Conservation (phyloP, 2,329 filamentous ascomycete species). For the Colletotrichum falcatum region DNA sequence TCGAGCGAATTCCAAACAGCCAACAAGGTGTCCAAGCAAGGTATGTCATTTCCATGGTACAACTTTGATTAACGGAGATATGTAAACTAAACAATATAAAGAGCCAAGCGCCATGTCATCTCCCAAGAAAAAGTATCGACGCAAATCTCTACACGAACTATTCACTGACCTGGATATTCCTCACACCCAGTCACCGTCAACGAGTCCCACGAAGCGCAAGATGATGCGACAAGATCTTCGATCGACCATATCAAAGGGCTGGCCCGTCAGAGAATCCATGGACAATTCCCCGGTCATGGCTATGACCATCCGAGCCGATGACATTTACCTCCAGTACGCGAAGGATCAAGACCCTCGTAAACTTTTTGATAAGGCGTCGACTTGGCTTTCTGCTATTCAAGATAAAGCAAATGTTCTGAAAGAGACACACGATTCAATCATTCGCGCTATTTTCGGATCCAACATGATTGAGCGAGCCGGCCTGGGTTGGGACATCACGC, state of each 20-base stretch:
- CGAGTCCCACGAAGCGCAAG: background rate
- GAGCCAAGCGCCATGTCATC: background rate
- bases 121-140: background rate
- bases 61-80: background rate
- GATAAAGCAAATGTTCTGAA: background rate
- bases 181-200: background rate
- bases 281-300: background rate
- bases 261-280: background rate
- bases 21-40: background rate
- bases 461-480: constrained; percentile 6
- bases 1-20: background rate
- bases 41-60: background rate
- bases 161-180: background rate
- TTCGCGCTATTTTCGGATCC: background rate
- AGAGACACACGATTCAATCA: background rate
- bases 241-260: background rate
- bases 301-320: background rate
- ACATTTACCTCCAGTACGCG: background rate
- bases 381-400: background rate
- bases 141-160: background rate
- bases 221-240: background rate
- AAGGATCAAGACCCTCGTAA: background rate
- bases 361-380: background rate
- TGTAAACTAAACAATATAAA: background rate
- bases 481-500: background rate